Evolutionary conservation across 2,329 filamentous ascomycete genomes (phyloP).

Genomic region (Aspergillus felis): DNA sequence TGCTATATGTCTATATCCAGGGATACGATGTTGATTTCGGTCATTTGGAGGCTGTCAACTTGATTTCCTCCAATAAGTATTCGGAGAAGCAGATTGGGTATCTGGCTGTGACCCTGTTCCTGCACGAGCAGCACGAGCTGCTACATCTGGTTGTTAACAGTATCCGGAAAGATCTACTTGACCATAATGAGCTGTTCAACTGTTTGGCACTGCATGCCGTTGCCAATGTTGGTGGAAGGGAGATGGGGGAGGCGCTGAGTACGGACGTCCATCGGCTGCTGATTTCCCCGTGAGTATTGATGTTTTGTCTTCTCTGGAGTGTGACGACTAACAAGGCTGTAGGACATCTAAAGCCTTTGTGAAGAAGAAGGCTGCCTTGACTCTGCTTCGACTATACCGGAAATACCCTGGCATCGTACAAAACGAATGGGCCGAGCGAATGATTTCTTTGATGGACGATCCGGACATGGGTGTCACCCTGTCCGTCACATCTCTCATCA

Average conservation of each 20-base stretch:
- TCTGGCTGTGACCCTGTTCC: conserved; percentile 91
- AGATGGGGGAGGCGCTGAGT: conserved; percentile 94
- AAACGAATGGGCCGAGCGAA: conserved; percentile 94
- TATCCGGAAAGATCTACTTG: conserved; percentile 90
- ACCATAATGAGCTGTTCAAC: conserved; percentile 96
- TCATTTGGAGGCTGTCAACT: conserved; percentile 94
- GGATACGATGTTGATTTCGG: conserved; percentile 99
- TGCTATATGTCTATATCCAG: conserved; percentile 97
- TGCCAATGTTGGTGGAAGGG: conserved; percentile 91
- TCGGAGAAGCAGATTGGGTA: conserved; percentile 99
- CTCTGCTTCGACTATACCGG: conserved; percentile 85
- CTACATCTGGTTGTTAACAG: conserved; percentile 96
- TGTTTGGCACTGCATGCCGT: conserved; percentile 95
- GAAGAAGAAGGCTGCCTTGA: conserved; percentile 97
- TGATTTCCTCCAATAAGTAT: conserved; percentile 95
- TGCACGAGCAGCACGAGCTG: conserved; percentile 95
- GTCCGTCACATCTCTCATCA: conserved; percentile 92
- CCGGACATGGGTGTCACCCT: conserved; percentile 88
- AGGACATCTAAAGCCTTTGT: conserved; percentile 91
- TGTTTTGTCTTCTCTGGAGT: background rate
- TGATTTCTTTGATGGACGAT: conserved; percentile 99
- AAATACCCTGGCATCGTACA: conserved; percentile 93
- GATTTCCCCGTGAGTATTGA: conserved; percentile 76
- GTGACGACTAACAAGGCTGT: background rate
- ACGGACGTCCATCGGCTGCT: conserved; percentile 87